A percentile compares a stretch with the other conserved stretches of the same genome.
Evolutionary conservation across 768 basidiomycete genomes (phyloP).

Genomic region (Suillus hirtellus): DNA sequence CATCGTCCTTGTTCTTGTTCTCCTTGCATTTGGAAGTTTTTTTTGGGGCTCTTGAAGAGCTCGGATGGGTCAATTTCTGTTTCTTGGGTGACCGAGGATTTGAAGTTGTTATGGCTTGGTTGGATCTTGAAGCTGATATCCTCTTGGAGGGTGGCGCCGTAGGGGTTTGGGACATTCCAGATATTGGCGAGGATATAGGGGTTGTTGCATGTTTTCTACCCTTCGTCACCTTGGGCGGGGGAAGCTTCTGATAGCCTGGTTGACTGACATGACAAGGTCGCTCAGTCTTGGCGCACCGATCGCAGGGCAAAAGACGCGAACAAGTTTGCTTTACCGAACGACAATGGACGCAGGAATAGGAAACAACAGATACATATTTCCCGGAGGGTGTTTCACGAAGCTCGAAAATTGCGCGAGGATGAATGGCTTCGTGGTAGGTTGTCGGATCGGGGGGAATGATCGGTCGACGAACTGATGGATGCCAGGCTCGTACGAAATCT

Average conservation of each 20-base stretch:
- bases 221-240: slow-evolving; percentile 21
- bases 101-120: background rate
- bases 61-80: background rate
- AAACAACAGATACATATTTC: slow-evolving; percentile 24
- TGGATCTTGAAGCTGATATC: background rate
- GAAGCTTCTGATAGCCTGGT: slow-evolving; percentile 25
- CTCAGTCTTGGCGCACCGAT: slow-evolving; percentile 21
- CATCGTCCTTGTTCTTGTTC: background rate
- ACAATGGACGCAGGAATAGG: slow-evolving; percentile 23
- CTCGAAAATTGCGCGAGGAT: slow-evolving; percentile 29
- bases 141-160: background rate
- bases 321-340: slow-evolving; percentile 16
- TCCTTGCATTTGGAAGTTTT: background rate
- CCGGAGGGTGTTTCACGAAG: slow-evolving; percentile 17
- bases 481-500: slow-evolving; percentile 24
- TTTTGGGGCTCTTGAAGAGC: background rate
- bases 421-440: slow-evolving; percentile 23
- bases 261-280: slow-evolving; percentile 3
- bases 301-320: slow-evolving; percentile 29
- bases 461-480: slow-evolving; percentile 30
- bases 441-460: slow-evolving; percentile 17
- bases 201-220: background rate
- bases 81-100: background rate
- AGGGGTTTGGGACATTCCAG: background rate
- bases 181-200: background rate